These are phyloP conservation scores for Pseudisothecium myosuroides DNA, from an alignment of 225 moss, liverwort and hornwort genomes.

Conservation along the genomic window DNA sequence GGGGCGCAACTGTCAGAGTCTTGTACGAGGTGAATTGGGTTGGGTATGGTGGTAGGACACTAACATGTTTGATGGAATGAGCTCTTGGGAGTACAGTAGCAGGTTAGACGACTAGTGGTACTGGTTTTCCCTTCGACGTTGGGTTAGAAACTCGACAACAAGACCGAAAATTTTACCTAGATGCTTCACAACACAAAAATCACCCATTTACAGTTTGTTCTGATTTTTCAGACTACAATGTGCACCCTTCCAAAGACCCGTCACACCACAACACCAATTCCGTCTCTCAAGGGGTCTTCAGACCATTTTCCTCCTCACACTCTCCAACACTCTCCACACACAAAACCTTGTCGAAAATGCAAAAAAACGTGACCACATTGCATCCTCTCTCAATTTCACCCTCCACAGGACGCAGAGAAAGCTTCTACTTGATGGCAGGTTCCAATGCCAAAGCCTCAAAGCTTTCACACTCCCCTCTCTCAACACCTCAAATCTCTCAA, in stretches of 20 bases:
- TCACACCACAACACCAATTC: not conserved
- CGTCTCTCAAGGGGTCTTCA: not conserved
- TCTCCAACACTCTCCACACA: not conserved
- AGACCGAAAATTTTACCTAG: not conserved
- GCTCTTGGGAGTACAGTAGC: not conserved
- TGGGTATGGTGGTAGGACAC: not conserved
- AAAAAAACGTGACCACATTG: not conserved
- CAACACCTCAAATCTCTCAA: not conserved
- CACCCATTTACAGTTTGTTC: not conserved
- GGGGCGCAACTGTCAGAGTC: not conserved
- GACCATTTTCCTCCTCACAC: not conserved
- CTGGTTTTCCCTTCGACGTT: not conserved
- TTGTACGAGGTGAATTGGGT: not conserved
- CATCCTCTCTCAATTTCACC: not conserved
- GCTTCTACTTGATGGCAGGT: not conserved
- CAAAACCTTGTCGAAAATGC: not conserved
- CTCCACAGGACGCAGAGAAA: not conserved
- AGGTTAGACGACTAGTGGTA: not conserved
- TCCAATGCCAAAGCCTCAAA: not conserved
- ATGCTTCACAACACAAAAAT: not conserved
- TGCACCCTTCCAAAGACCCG: not conserved
- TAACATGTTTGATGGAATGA: not conserved
- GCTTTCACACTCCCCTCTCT: not conserved
- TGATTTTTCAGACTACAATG: not conserved
- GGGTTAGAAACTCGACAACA: not conserved